Evolutionary conservation across 225 moss, liverwort and hornwort species (phyloP), one percentile per base, ranked within the genome.

Genomic region (Pseudisothecium myosuroides): DNA sequence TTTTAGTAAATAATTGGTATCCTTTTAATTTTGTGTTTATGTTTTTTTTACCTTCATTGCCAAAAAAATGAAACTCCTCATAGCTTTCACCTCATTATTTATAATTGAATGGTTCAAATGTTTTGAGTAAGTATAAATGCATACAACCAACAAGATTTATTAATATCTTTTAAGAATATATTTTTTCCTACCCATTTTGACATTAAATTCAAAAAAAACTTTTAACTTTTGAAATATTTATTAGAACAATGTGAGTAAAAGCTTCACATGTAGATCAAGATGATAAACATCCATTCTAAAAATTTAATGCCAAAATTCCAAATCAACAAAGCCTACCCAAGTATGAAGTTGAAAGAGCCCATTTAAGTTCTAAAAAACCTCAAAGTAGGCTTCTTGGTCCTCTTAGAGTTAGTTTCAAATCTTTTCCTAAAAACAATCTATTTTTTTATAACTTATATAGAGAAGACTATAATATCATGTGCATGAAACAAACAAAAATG

Each of bases 401-500:
- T 29, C 4, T 4, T 6, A 4, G 17, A 15, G 7, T 3, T 45
- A 72, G 29, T 47, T 47, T 74, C 19, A 18, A 47, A 20, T 32
- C 12, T 7, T 49, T 20, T 72, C 3, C 0, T 17, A 0, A 43
- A 21, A 29, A 76, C 2, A 52, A 36, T 52, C 2, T 21, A 31
- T 14, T 34, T 31, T 31, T 34, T 52, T 13, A 3, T 5, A 34
- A 52, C 8, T 14, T 34, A 8, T 1, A 76, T 3, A 36, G 22
- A 52, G 3, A 13, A 0, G 7, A 52, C 6, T 34, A 34, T 8
- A 2, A 22, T 23, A 36, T 14, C 9, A 9, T 23, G 1, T 52
- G 1, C 0, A 0, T 22, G 14, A 76, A 34, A 22, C 1, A 5
- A 6, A 14, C 0, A 2, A 7, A 52, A 36, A 22, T 3, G 14